A percentile compares a stretch with the other conserved stretches of the same genome.
phyloP scores from a whole-genome alignment of 805 yeast genomes.

The Starmerella cellae region DNA sequence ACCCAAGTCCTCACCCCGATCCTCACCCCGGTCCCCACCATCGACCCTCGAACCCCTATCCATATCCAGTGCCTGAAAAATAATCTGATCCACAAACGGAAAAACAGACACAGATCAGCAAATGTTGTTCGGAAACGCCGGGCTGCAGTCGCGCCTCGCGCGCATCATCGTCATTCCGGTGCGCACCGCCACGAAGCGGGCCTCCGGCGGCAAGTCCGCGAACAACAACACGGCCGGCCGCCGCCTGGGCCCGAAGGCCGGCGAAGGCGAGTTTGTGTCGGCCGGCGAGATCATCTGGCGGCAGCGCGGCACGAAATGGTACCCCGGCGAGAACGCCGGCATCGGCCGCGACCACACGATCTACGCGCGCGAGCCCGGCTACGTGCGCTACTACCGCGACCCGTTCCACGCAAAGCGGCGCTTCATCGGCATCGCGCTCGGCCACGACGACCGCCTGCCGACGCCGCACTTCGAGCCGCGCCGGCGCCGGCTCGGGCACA shows the following conservation, averaged over 20 bases:
- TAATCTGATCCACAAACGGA: no score
- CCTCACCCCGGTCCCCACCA: no score
- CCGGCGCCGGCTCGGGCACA: slow-evolving; percentile 68
- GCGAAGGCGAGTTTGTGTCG: slow-evolving; percentile 62
- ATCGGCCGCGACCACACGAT: slow-evolving; percentile 92
- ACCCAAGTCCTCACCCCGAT: no score
- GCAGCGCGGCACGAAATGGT: slow-evolving; percentile 89
- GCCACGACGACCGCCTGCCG: slow-evolving; percentile 53
- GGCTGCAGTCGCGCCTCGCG: slow-evolving; percentile 15
- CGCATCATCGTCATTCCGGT: slow-evolving; percentile 27
- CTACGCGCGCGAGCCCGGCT: slow-evolving; percentile 85
- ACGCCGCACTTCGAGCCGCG: slow-evolving; percentile 86
- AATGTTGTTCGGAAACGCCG: slow-evolving; percentile 6
- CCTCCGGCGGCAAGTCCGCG: slow-evolving; percentile 87
- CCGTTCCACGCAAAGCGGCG: slow-evolving; percentile 92
- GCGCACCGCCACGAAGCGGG: slow-evolving; percentile 86
- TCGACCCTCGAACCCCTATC: no score
- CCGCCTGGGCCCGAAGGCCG: slow-evolving; percentile 78
- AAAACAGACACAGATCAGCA: not conserved
- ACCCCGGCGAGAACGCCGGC: slow-evolving; percentile 75
- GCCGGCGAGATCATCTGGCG: slow-evolving; percentile 82
- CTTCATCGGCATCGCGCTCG: slow-evolving; percentile 76
- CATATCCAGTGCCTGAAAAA: no score
- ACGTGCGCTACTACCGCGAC: slow-evolving; percentile 77
- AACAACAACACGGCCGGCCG: slow-evolving; percentile 93